Percentiles rank a stretch among this genome's conserved stretches.
Evolutionary conservation across 495 filamentous ascomycete species (phyloP).

Genomic region (Hypoxylon fragiforme): DNA sequence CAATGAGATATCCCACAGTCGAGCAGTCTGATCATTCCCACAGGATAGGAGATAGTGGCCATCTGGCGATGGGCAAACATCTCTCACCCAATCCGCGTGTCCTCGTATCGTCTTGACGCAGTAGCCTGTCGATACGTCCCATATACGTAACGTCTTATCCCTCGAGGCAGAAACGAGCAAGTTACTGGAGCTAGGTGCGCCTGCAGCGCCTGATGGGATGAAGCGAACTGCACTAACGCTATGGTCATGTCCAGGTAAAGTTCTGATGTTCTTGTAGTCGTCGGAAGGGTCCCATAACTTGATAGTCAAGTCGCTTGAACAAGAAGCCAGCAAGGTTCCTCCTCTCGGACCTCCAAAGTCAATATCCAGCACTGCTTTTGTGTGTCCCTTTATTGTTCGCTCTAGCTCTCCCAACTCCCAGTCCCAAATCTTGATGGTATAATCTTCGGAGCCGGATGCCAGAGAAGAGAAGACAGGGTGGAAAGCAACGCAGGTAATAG

Average conservation of each 20-base stretch:
- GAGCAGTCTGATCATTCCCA: slow-evolving; percentile 77
- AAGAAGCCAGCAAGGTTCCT: slow-evolving; percentile 84
- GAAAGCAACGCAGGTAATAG: slow-evolving; percentile 89
- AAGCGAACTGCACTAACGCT: slow-evolving; percentile 86
- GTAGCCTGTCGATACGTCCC: slow-evolving; percentile 92
- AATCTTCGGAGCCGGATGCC: slow-evolving; percentile 88
- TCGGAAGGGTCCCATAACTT: slow-evolving; percentile 95
- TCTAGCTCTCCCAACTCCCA: slow-evolving; percentile 96
- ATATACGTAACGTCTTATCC: slow-evolving; percentile 83
- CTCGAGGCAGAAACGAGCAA: slow-evolving; percentile 79
- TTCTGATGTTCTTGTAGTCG: slow-evolving; percentile 95
- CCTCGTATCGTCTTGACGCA: slow-evolving; percentile 83
- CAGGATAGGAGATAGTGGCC: slow-evolving; percentile 80
- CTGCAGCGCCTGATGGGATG: slow-evolving; percentile 76
- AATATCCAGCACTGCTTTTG: slow-evolving; percentile 83
- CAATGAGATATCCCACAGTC: slow-evolving; percentile 82
- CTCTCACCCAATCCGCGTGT: slow-evolving; percentile 88
- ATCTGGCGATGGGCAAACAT: slow-evolving; percentile 80
- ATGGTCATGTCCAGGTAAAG: slow-evolving; percentile 91
- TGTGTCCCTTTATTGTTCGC: slow-evolving; percentile 90
- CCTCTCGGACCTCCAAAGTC: slow-evolving; percentile 90
- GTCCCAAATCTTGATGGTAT: slow-evolving; percentile 94
- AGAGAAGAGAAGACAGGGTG: slow-evolving; percentile 91
- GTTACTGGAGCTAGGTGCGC: slow-evolving; percentile 67
- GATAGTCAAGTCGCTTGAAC: slow-evolving; percentile 88